Percentiles rank a stretch among this genome's conserved stretches.
Evolutionary conservation across 345 rosid species (phyloP).

Genomic region (Laguncularia racemosa): DNA sequence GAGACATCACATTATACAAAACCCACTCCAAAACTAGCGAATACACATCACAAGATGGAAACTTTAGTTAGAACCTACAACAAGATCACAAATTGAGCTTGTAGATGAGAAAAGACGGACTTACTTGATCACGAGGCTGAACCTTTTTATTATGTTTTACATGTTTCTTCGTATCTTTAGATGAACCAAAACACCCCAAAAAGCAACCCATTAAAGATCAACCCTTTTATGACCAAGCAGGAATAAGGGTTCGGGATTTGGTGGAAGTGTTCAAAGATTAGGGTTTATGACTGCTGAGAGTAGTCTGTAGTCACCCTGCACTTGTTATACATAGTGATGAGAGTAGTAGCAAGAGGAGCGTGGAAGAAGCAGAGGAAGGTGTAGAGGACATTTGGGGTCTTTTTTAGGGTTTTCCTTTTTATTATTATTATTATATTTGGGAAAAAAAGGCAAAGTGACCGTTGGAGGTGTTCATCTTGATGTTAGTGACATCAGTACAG

Average conservation of each 20-base stretch:
- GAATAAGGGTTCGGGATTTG: not conserved
- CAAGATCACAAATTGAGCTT: not conserved
- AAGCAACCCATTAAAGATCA: constrained; percentile 65
- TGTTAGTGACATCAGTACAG: not conserved
- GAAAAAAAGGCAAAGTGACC: constrained; percentile 12
- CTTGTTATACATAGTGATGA: too few relatives aligned
- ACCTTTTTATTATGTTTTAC: constrained; percentile 29
- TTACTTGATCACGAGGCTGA: constrained; percentile 42
- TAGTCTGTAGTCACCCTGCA: too few relatives aligned
- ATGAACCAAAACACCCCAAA: constrained; percentile 73
- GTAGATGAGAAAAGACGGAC: not conserved
- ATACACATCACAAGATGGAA: not conserved
- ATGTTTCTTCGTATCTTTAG: constrained; percentile 52
- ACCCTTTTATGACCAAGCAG: too few relatives aligned
- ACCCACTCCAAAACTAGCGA: too few relatives aligned
- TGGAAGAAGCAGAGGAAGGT: too few relatives aligned
- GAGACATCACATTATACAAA: too few relatives aligned
- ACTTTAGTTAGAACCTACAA: not conserved
- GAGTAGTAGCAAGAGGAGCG: too few relatives aligned
- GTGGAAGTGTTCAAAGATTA: too few relatives aligned
- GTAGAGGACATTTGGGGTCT: too few relatives aligned
- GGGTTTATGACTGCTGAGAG: too few relatives aligned
- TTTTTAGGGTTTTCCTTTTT: too few relatives aligned
- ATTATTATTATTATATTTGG: too few relatives aligned
- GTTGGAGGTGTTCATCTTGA: not conserved